Base-by-base conservation (phyloP, 2,329 filamentous ascomycete species). In the Hypoxylon rubiginosum region DNA sequence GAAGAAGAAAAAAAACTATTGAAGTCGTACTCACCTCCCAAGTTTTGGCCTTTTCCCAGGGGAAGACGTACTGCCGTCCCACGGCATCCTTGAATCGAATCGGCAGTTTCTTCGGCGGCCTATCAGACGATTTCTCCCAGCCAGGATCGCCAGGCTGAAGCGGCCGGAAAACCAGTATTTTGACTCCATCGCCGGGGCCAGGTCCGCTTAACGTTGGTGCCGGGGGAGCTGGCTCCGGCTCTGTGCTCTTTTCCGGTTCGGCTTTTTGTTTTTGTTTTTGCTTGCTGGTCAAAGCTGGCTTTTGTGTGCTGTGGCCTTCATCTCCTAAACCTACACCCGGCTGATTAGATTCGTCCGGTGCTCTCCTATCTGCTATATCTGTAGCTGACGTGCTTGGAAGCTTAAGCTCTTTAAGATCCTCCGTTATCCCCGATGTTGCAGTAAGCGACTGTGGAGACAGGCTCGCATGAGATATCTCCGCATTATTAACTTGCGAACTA, bases 1-100 rank as follows among this genome's bases (percentile, higher is more conserved):
- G 7, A 17, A 24, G 19, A n/a, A 11, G 19, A 41, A 24, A 17
- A 34, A 8, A 59, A 39, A 24, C 19, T 19, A 34, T 10, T 8
- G 30, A 55, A 50, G 28, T 49, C 4, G 49, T 17, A 65, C 81
- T 77, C 81, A 88, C 87, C 79, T 83, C 81, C 88, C 88, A 90
- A 2, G 85, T 89, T 73, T 85, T 87, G 75, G 87, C 91, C 51
- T 90, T 77, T 67, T 90, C 84, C 79, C 86, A 91, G 5, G 89
- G 89, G 70, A 91, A 90, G 71, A 85, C 86, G 75, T 88, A 91
- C 72, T 89, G 90, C 64, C 89, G 82, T 28, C 87, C 87, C 36
- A 91, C 83, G 1, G 88, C 88, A 77, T 91, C 89, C 72, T 88
- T 88, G 76, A 90, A 90, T 66, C 86, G 86, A 74, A 91, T 86